phyloP scores from a whole-genome alignment of 1,284 basidiomycete species.

The Trichosporon sp. region DNA sequence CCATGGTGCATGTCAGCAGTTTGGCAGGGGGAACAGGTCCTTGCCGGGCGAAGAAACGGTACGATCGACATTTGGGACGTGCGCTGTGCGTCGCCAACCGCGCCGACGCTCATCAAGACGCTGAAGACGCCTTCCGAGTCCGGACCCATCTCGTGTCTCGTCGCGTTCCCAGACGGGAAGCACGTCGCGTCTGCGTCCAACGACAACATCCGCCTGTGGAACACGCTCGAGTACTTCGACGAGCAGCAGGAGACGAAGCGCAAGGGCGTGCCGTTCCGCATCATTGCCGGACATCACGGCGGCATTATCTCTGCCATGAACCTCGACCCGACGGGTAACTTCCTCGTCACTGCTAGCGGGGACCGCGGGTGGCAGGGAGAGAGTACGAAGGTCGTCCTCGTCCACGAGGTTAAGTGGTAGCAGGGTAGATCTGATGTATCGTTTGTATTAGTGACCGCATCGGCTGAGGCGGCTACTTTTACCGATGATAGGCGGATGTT shows the following conservation, averaged over 20 bases:
- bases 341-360: constrained; percentile 86
- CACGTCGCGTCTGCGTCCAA: constrained; percentile 87
- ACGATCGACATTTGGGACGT: constrained; percentile 94
- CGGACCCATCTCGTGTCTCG: constrained; percentile 85
- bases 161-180: constrained; percentile 80
- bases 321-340: constrained; percentile 76
- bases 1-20: constrained; percentile 85
- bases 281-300: constrained; percentile 93
- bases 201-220: constrained; percentile 93
- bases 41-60: constrained; percentile 86
- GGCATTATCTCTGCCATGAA: constrained; percentile 86
- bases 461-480: too few species aligned
- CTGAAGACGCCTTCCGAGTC: constrained; percentile 82
- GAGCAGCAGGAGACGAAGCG: constrained; percentile 56
- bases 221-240: constrained; percentile 71
- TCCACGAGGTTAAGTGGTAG: constrained; percentile 73
- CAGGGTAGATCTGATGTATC: not conserved
- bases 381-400: constrained; percentile 78
- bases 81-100: constrained; percentile 58
- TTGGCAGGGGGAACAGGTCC: constrained; percentile 58
- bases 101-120: constrained; percentile 69
- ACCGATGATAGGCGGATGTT: too few species aligned
- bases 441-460: not conserved
- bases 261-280: constrained; percentile 75
- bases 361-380: constrained; percentile 91